Evolutionary conservation across 2,329 filamentous ascomycete species (phyloP), one percentile per base, ranked within the genome.

Genomic region (Sordariomycetes sp.): DNA sequence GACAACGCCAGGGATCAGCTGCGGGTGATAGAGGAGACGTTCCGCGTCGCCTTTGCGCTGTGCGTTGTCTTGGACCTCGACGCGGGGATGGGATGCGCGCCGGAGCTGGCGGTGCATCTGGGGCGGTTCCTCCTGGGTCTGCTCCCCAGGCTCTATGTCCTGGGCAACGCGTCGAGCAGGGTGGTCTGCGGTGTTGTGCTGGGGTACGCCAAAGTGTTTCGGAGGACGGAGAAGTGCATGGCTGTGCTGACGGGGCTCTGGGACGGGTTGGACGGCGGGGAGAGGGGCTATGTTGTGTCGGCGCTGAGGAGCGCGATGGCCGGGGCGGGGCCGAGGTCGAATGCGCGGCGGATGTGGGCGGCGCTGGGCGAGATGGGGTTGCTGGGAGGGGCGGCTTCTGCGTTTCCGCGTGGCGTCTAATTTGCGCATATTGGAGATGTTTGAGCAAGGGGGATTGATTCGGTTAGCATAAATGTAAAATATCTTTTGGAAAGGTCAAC

Each of bases 41-140:
- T 62, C 45, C 52, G 55, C 54, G 55, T 61, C 17, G 52, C 61
- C 5, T 60, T 62, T n/a, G 55, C 61, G 8, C 58, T 69, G 17
- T 68, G 64, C 56, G 59, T 66, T 17, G 59, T 67, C 8, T 62
- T 69, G 10, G 63, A 66, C 36, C 62, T 65, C 28, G 61, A 63
- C 35, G 56, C 54, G 15, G 64, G 62, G 3, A 57, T 69, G 1
- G 66, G 66, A 7, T 69, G 65, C 52, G 65, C 65, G 17, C 58
- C 62, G 2, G 53, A 35, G 28, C 59, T 69, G 22, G 62, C 66
- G 2, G 48, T 57, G 8, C 58, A 59, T 17, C 58, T 69, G 22
- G 60, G 64, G 10, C 55, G 58, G 34, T 66, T 67, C 35, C 59
- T 67, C 20, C 54, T 64, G 51, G 53, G 52, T 25, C 56, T 67